Percentiles rank a stretch among this genome's conserved stretches.
These are phyloP conservation scores for Rhodotorula sp. DNA, from an alignment of 1,284 basidiomycete genomes.

Conservation along the genomic window DNA sequence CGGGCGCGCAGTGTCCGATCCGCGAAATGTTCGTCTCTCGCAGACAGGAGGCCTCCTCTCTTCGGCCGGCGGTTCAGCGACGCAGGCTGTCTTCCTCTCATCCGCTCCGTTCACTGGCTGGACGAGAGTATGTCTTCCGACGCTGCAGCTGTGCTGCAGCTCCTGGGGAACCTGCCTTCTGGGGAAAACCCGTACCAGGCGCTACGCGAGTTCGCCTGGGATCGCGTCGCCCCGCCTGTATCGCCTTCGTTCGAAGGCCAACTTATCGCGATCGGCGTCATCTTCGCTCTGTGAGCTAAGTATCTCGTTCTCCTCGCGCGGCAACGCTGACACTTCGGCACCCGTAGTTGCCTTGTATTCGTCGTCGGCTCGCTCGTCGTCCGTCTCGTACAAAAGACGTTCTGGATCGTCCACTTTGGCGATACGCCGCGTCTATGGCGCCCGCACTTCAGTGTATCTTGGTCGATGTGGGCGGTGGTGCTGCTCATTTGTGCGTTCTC, in stretches of 20 bases:
- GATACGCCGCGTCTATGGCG: background rate
- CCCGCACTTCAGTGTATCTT: conserved; percentile 19
- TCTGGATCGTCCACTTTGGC: conserved; percentile 16
- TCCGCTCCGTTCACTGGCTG: background rate
- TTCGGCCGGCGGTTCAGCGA: background rate
- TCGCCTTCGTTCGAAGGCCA: conserved; percentile 7
- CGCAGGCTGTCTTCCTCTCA: background rate
- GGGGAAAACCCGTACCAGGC: conserved; percentile 10
- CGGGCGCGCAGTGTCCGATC: no score
- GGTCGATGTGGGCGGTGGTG: conserved; percentile 8
- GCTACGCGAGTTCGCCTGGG: background rate
- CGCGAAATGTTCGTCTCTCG: no score
- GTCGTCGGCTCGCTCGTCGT: conserved; percentile 14
- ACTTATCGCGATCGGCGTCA: background rate
- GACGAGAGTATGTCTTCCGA: background rate
- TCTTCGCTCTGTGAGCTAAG: background rate
- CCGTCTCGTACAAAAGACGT: background rate
- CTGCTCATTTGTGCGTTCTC: conserved; percentile 9
- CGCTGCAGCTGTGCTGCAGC: background rate
- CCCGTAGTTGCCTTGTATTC: conserved; percentile 4
- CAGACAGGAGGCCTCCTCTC: no score
- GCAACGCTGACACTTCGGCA: background rate
- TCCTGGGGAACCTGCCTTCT: background rate
- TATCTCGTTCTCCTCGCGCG: no score
- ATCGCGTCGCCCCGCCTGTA: background rate